phyloP scores from a whole-genome alignment of 2,329 filamentous ascomycete species.

The Fusarium verticillioides region DNA sequence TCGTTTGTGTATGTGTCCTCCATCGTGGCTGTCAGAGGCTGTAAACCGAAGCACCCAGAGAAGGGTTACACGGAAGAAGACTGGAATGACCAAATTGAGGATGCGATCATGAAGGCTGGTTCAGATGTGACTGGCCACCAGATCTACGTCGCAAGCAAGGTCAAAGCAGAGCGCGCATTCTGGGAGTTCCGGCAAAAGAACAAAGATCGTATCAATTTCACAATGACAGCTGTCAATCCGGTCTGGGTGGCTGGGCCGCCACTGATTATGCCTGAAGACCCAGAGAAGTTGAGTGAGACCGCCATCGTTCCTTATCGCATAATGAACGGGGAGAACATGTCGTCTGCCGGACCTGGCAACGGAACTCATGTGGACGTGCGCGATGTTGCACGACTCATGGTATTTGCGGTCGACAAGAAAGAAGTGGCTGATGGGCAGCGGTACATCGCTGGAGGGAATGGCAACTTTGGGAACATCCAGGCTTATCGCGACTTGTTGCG shows the following conservation, averaged over 20 bases:
- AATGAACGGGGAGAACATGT: slow-evolving; percentile 11
- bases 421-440: slow-evolving; percentile 12
- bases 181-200: slow-evolving; percentile 6
- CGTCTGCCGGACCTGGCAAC: background rate
- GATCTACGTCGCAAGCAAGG: slow-evolving; percentile 16
- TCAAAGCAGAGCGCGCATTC: slow-evolving; percentile 20
- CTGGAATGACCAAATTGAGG: slow-evolving; percentile 20
- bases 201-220: background rate
- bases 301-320: slow-evolving; percentile 18
- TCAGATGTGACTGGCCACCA: slow-evolving; percentile 5
- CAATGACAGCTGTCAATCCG: slow-evolving; percentile 21
- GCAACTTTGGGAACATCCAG: slow-evolving; percentile 10
- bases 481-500: slow-evolving; percentile 16
- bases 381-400: slow-evolving; percentile 12
- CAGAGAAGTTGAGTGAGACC: slow-evolving; percentile 21
- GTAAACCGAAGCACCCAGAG: background rate
- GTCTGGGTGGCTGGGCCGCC: slow-evolving; percentile 16
- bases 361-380: slow-evolving; percentile 23
- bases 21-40: slow-evolving; percentile 1
- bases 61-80: slow-evolving; percentile 13
- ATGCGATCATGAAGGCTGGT: background rate
- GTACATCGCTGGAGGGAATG: slow-evolving; percentile 8
- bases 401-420: slow-evolving; percentile 4
- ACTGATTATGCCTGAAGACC: slow-evolving; percentile 4
- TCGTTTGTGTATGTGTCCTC: slow-evolving; percentile 20